Evolutionary conservation across 2,329 filamentous ascomycete genomes (phyloP).

Genomic region (Exophiala dermatitidis): DNA sequence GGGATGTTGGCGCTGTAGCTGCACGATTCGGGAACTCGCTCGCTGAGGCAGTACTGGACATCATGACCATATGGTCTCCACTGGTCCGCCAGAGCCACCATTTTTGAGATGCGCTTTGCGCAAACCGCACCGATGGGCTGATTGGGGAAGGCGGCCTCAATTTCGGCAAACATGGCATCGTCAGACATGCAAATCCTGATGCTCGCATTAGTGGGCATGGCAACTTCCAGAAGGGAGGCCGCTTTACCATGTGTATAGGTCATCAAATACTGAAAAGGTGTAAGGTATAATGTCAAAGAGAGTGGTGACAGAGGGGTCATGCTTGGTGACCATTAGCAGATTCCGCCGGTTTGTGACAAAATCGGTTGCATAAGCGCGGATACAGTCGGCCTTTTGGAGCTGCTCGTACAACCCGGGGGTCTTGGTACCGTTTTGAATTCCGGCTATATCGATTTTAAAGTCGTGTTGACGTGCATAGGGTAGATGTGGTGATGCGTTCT

Average conservation of each 20-base stretch:
- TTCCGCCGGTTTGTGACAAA: conserved; percentile 15
- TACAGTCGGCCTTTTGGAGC: conserved; percentile 13
- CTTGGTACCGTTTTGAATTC: neutral
- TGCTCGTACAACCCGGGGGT: conserved; percentile 1
- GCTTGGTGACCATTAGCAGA: conserved; percentile 17
- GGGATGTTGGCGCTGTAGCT: conserved; percentile 23
- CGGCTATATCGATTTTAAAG: neutral
- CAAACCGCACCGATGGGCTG: neutral
- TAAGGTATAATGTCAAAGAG: conserved; percentile 2
- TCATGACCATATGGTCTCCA: conserved; percentile 18
- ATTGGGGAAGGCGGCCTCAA: neutral
- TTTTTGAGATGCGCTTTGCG: conserved; percentile 10
- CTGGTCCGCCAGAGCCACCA: conserved; percentile 7
- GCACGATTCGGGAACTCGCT: conserved; percentile 17
- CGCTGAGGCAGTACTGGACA: conserved; percentile 21
- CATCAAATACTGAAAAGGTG: neutral
- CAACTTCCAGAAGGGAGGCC: too few species aligned
- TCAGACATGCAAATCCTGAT: conserved; percentile 17
- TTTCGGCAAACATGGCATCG: conserved; percentile 2
- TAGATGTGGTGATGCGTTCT: neutral
- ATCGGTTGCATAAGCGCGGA: conserved; percentile 15
- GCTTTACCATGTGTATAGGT: too few species aligned
- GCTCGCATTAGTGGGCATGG: neutral
- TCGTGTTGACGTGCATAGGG: neutral
- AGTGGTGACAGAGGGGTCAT: conserved; percentile 1